phyloP scores from a whole-genome alignment of 2,329 filamentous ascomycete genomes.

The Hymenoscyphus linearis region DNA sequence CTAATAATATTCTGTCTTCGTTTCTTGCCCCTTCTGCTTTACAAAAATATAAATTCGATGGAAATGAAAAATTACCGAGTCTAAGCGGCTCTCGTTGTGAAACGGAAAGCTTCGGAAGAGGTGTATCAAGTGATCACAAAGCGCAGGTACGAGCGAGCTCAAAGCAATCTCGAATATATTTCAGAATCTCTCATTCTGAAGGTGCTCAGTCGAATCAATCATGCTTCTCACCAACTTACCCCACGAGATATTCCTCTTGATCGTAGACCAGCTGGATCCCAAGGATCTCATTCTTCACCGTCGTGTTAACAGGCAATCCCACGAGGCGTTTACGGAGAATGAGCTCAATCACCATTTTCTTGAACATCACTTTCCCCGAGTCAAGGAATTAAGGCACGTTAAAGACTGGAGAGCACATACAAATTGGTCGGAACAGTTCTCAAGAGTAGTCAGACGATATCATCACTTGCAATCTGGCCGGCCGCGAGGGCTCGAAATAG shows the following conservation, averaged over 20 bases:
- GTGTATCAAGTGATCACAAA: background rate
- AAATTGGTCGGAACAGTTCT: slow-evolving; percentile 42
- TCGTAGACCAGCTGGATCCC: slow-evolving; percentile 45
- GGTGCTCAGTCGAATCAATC: background rate
- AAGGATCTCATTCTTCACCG: slow-evolving; percentile 47
- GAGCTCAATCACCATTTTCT: slow-evolving; percentile 44
- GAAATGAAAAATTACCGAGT: background rate
- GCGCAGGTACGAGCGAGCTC: background rate
- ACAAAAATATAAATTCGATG: background rate
- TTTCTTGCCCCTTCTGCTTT: background rate
- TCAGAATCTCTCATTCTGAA: background rate
- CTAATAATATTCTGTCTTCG: background rate
- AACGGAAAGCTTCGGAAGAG: background rate
- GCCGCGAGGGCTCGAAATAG: slow-evolving; percentile 42
- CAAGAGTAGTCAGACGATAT: slow-evolving; percentile 49
- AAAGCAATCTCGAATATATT: background rate
- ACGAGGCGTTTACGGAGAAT: slow-evolving; percentile 44
- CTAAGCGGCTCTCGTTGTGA: background rate
- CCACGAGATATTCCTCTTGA: slow-evolving; percentile 52
- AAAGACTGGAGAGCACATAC: background rate
- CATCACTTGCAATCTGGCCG: slow-evolving; percentile 44
- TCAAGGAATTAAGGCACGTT: slow-evolving; percentile 44
- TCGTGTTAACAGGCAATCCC: slow-evolving; percentile 45
- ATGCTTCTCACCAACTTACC: slow-evolving; percentile 44
- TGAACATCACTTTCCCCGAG: slow-evolving; percentile 46